Evolutionary conservation across 345 rosid genomes (phyloP), one percentile per base, ranked within the genome.

Genomic region (Gossypium ekmanianum): DNA sequence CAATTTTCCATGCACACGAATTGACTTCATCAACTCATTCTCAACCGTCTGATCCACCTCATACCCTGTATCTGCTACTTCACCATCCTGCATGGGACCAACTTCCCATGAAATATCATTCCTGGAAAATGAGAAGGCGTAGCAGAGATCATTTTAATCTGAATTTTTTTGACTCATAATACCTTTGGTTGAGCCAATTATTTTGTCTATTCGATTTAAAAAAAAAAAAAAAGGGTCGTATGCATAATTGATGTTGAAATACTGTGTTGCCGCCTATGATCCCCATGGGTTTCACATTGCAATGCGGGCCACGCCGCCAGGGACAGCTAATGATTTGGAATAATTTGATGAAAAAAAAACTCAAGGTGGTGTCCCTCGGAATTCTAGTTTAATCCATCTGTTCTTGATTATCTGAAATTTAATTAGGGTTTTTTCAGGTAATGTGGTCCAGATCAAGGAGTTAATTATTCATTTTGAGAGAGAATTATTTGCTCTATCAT

Each of bases 311-410:
- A 80, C 20, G 44, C 56, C 20, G 59, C 57, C 57, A 57, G 51
- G 54, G 44, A 75, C 80, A 78, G 71, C 79, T 51, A 80, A 78
- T 76, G 67, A 71, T 84, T 82, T 74, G 56, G 44, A 78, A 76
- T 56, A 68, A 78, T 83, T 75, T 77, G 27, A 20, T 65, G 39
- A 34, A 29, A 29, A 29, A 29, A 29, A 29, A 29, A 29, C 34
- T 29, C 34, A 29, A 34, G 39, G 39, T 34, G 39, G 39, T 34
- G 39, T 34, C 39, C 39, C 39, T 34, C 39, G 39, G 39, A 34
- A 34, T 34, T 34, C 4, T 34, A 34, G 39, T 34, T 34, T 34
- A 34, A 34, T 34, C 39, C 2, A 47, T 20, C 39, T 44, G 65
- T 58, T 72, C 55, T 56, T 56, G 27, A 57, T 56, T 27, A 57